Base-by-base conservation (phyloP, 2,329 filamentous ascomycete species). In the Alternaria postmessia region DNA sequence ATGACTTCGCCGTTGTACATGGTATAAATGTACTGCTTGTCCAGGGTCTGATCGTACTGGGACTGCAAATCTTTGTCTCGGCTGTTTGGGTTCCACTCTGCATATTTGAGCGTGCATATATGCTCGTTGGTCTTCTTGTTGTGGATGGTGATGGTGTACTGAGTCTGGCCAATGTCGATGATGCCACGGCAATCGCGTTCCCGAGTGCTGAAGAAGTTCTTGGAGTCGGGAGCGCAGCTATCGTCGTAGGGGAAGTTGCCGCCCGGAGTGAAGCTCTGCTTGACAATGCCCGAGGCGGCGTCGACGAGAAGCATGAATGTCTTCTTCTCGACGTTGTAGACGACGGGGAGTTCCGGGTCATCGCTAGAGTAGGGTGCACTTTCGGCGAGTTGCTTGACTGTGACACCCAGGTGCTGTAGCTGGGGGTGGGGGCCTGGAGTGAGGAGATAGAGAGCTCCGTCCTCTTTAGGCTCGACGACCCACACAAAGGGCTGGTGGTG, bases 41-140 rank as follows among this genome's bases (percentile, higher is more conserved):
- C 94, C 75, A 94, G 89, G 0, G 93, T 93, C 11, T 84, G 81
- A 14, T 86, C 86, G 73, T 98, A 95, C 74, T 98, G 93, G 51
- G 87, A 87, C 70, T 93, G 89, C 7, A 99, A 87, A 75, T 99
- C 95, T 64, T 87, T 87, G 78, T 99, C 94, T 62, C 89, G 91
- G 60, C 91, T 96, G 78, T 99, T 99, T 14, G 94, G 92, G 0
- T 89, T 89, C 95, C 95, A 99, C 77, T 99, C 95, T 11, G 93
- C 91, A 75, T 96, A 99, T 66, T 89, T 94, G 68, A 99, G 87
- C 0, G 92, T 97, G 72, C 93, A 96, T 63, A 99, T 90, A 7
- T 88, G 87, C 60, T 90, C 87, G 1, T 90, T 89, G 4, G 88
- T 89, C 67, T 91, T 87, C 44, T 85, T 87, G 61, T 92, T 89